These are phyloP conservation scores for Ephemerocybe angulata DNA, from an alignment of 768 basidiomycete species.

Conservation along the genomic window DNA sequence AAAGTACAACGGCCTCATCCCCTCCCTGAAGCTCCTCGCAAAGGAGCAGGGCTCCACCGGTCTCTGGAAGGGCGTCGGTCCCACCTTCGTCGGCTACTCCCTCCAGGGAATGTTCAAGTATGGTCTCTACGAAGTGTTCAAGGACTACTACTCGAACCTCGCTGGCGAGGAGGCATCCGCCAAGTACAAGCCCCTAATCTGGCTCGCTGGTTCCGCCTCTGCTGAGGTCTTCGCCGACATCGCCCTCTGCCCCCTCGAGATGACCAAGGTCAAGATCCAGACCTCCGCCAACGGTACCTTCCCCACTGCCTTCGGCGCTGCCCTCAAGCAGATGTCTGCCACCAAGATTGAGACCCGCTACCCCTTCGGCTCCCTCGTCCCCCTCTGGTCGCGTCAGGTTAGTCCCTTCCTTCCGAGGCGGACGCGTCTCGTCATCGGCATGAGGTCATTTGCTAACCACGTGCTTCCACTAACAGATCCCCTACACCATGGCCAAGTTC, in stretches of 20 bases:
- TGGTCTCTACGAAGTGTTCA: conserved; percentile 97
- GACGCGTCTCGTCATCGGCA: not conserved
- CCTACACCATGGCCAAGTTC: conserved; percentile 99
- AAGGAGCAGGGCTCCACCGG: conserved; percentile 81
- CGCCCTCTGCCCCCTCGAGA: conserved; percentile 92
- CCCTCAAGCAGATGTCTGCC: conserved; percentile 64
- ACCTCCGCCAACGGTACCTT: conserved; percentile 72
- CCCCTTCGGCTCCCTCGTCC: conserved; percentile 82
- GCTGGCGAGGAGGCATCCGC: conserved; percentile 77
- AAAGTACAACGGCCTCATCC: conserved; percentile 68
- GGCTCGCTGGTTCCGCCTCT: conserved; percentile 91
- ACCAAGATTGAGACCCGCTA: conserved; percentile 71
- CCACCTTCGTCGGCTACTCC: conserved; percentile 90
- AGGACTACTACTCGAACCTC: conserved; percentile 86
- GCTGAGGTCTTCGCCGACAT: conserved; percentile 96
- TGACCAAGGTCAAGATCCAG: conserved; percentile 91
- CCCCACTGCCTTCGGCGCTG: conserved; percentile 71
- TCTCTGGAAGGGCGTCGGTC: conserved; percentile 93
- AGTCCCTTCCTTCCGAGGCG: not conserved
- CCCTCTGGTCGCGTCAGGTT: conserved; percentile 87
- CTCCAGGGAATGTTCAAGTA: conserved; percentile 98
- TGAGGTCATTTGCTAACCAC: not conserved
- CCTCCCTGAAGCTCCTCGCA: conserved; percentile 60
- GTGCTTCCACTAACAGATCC: conserved; percentile 53
- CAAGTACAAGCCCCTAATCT: conserved; percentile 87